These are phyloP conservation scores for Cercospora berteroae DNA, from an alignment of 2,329 filamentous ascomycete species.

Conservation along the genomic window DNA sequence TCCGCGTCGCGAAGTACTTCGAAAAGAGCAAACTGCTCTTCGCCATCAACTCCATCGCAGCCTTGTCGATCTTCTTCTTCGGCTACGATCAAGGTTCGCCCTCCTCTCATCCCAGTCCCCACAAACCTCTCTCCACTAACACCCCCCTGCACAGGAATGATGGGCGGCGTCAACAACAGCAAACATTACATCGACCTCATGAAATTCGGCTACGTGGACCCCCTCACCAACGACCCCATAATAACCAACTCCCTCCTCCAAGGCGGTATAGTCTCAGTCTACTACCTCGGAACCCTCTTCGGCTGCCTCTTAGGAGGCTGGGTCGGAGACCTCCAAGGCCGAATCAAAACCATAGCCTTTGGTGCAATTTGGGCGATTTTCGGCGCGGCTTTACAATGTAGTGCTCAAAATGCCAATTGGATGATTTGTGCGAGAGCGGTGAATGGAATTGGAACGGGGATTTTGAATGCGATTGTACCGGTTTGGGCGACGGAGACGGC, in stretches of 20 bases:
- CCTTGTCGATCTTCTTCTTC: slow-evolving; percentile 67
- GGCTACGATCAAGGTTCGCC: slow-evolving; percentile 37
- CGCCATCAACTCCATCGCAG: slow-evolving; percentile 62
- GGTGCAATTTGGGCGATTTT: slow-evolving; percentile 48
- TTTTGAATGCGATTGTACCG: slow-evolving; percentile 68
- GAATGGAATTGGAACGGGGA: slow-evolving; percentile 60
- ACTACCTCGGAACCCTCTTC: slow-evolving; percentile 62
- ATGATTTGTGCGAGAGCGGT: slow-evolving; percentile 49
- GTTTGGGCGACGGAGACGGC: slow-evolving; percentile 71
- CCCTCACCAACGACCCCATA: slow-evolving; percentile 43
- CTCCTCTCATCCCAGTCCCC: not conserved
- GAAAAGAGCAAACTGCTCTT: slow-evolving; percentile 58
- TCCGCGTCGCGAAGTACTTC: slow-evolving; percentile 39
- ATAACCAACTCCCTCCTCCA: slow-evolving; percentile 61
- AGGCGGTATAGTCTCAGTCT: slow-evolving; percentile 60
- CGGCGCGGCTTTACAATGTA: slow-evolving; percentile 64
- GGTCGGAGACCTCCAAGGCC: slow-evolving; percentile 61
- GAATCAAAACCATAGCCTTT: slow-evolving; percentile 62
- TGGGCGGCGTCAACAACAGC: slow-evolving; percentile 65
- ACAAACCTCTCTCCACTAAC: not conserved
- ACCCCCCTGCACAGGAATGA: slow-evolving; percentile 38
- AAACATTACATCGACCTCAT: slow-evolving; percentile 64
- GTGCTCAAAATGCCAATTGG: slow-evolving; percentile 64
- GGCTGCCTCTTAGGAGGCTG: slow-evolving; percentile 63
- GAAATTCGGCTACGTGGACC: slow-evolving; percentile 59